Base-by-base conservation (phyloP, 2,329 filamentous ascomycete species). In the Colletotrichum destructivum region DNA sequence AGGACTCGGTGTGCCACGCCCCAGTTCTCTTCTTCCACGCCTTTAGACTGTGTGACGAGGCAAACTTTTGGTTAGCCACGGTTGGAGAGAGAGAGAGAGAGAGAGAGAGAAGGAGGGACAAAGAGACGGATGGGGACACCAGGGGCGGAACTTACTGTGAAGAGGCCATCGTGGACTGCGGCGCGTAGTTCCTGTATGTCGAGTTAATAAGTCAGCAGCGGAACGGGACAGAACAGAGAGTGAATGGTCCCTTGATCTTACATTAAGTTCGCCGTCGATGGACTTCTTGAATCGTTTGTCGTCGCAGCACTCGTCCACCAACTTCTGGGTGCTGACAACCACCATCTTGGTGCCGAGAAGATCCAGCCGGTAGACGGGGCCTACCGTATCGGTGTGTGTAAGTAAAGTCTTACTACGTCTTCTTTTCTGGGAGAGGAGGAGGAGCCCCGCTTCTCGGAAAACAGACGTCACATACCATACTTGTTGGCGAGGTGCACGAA, bases 221-320 rank as follows among this genome's bases (percentile, higher is more conserved):
- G n/a, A n/a, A n/a, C n/a, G n/a, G n/a, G 15, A 7, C n/a, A 2
- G 4, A 23, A 4, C 2, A 13, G 0, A 0, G 3, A 2, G 2
- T 1, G 15, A 35, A 6, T 26, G 26, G 26, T 26, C 26, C 3
- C 26, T 13, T 16, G 4, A 2, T 23, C 21, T 1, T 8, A 74
- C 73, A 23, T 35, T 52, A 2, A 93, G 81, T 2, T 83, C 82
- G 1, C 81, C 84, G 1, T 82, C 80, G 2, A 92, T 81, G 0
- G 82, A 80, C 77, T 94, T 94, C 23, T 83, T 77, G 78, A 93
- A 93, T 15, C 90, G 84, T 68, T 86, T 88, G 78, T 93, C 91
- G 72, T 93, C 86, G 74, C 89, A 93, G 8, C 88, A 76, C 76
- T 93, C 91, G 66, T 92, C 86, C 40, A 92, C 82, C 0, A 93